Percentiles rank a stretch among this genome's conserved stretches.
These are phyloP conservation scores for Kodamaea lidongshanica DNA, from an alignment of 805 yeast genomes.

Conservation along the genomic window DNA sequence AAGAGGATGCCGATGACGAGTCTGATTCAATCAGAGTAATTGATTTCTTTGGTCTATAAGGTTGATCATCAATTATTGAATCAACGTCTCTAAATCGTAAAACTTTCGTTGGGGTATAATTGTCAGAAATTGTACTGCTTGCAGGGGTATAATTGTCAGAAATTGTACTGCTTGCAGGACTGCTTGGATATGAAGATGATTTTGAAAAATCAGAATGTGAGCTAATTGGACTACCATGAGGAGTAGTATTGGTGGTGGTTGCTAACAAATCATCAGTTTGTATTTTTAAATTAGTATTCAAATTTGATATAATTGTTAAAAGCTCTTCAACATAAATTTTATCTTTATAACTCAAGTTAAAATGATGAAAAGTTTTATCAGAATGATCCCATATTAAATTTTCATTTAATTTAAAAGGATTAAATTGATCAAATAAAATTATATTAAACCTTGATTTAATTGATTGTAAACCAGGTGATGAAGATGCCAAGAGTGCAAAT, in stretches of 20 bases:
- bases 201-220: constrained; percentile 4
- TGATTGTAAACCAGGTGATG: constrained; percentile 24
- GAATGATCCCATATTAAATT: constrained; percentile 3
- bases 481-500: constrained; percentile 16
- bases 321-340: constrained; percentile 15
- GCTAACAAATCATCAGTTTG: constrained; percentile 1
- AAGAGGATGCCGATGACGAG: constrained; percentile 1
- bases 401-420: constrained; percentile 11
- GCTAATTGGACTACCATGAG: neutral
- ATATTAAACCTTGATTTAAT: constrained; percentile 21
- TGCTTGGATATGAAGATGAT: constrained; percentile 5
- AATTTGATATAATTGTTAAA: constrained; percentile 12
- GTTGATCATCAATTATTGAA: constrained; percentile 12
- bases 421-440: constrained; percentile 16
- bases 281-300: constrained; percentile 7
- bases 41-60: neutral
- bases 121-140: constrained; percentile 6
- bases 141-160: constrained; percentile 5
- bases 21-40: constrained; percentile 1
- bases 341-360: constrained; percentile 17
- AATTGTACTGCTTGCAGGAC: constrained; percentile 4
- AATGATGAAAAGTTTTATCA: constrained; percentile 16
- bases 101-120: constrained; percentile 6
- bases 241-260: neutral
- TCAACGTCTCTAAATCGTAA: constrained; percentile 15